These are phyloP conservation scores for Rhexocercosporidium sp. DNA, from an alignment of 2,329 filamentous ascomycete genomes.

Conservation along the genomic window DNA sequence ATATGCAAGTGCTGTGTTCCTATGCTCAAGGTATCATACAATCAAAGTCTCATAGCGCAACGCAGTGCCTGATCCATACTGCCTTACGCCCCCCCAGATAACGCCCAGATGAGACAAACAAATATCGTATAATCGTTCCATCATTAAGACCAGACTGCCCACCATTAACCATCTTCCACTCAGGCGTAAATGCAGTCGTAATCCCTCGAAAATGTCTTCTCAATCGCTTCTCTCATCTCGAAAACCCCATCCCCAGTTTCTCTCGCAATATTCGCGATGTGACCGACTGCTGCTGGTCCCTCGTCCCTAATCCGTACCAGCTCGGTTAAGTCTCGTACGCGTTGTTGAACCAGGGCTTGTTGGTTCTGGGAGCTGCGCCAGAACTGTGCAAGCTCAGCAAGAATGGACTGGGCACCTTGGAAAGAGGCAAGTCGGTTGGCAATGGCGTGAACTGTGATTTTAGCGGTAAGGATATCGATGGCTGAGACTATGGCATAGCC, in stretches of 20 bases:
- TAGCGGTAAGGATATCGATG: slow-evolving; percentile 69
- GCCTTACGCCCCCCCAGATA: no score
- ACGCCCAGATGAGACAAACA: not conserved
- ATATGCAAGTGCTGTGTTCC: slow-evolving; percentile 10
- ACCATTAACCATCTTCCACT: not conserved
- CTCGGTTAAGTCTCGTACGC: slow-evolving; percentile 32
- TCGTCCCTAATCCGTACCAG: slow-evolving; percentile 19
- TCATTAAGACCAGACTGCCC: not conserved
- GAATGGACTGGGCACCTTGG: slow-evolving; percentile 54
- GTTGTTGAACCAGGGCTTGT: slow-evolving; percentile 36
- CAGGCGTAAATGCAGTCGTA: slow-evolving; percentile 38
- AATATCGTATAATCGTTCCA: not conserved
- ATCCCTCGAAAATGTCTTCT: slow-evolving; percentile 49
- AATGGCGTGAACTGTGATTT: slow-evolving; percentile 57
- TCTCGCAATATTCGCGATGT: slow-evolving; percentile 12
- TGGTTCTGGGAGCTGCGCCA: slow-evolving; percentile 65
- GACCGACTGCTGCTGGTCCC: slow-evolving; percentile 15
- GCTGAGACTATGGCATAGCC: slow-evolving; percentile 67
- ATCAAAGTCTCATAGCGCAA: not conserved
- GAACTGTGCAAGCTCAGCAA: slow-evolving; percentile 60
- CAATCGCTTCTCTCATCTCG: slow-evolving; percentile 35
- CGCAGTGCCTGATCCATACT: not conserved
- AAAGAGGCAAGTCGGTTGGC: slow-evolving; percentile 59
- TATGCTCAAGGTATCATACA: slow-evolving; percentile 11
- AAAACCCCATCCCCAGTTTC: slow-evolving; percentile 28